Conservation (phyloP, 2,329 filamentous ascomycete species). For the Phyllosticta ampelicida region DNA sequence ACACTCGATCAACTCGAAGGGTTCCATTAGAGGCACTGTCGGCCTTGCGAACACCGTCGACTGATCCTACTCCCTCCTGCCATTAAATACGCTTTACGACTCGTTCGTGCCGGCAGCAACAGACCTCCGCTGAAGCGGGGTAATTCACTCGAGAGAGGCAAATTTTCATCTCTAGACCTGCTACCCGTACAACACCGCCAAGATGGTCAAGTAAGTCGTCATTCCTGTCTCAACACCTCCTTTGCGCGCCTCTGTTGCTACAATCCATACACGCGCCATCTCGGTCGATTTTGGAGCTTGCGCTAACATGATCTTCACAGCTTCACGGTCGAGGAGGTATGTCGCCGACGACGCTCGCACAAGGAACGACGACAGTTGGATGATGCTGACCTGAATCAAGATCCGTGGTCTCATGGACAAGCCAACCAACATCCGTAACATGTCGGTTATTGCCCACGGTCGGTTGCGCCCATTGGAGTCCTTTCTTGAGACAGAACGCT, state of each 20-base stretch:
- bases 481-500: background rate
- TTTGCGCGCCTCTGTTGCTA: background rate
- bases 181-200: conserved; percentile 58
- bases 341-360: conserved; percentile 19
- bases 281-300: background rate
- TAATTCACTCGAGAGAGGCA: conserved; percentile 5
- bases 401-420: conserved; percentile 71
- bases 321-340: conserved; percentile 92
- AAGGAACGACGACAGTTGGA: background rate
- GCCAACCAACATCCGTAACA: conserved; percentile 73
- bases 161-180: conserved; percentile 7
- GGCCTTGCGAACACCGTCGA: conserved; percentile 7
- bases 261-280: background rate
- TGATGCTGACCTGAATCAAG: conserved; percentile 33
- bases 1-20: conserved; percentile 7
- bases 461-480: conserved; percentile 24
- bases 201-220: conserved; percentile 96
- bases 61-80: conserved; percentile 1
- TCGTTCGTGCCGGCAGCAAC: background rate
- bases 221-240: background rate
- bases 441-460: conserved; percentile 99
- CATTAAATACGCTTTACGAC: background rate
- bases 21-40: conserved; percentile 7
- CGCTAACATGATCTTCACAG: conserved; percentile 50
- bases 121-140: conserved; percentile 7